Evolutionary conservation across 768 basidiomycete species (phyloP), one percentile per base, ranked within the genome.

Genomic region (Mycena floridula): DNA sequence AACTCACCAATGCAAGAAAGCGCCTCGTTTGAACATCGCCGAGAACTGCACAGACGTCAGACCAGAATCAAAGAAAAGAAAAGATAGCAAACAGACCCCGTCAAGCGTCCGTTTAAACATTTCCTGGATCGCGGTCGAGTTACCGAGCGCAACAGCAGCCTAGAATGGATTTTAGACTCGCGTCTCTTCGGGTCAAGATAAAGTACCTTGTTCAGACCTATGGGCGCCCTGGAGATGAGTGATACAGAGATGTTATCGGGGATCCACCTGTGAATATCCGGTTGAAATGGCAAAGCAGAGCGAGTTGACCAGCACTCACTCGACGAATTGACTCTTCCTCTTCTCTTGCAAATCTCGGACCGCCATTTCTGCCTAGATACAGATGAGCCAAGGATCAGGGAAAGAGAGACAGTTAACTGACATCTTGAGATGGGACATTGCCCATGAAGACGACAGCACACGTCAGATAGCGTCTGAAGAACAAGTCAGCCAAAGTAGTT

Each of bases 241-340:
- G 88, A 85, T 15, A 89, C 81, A 0, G 89, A 91, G 7, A 92
- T 83, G 50, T 92, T 91, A 62, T 91, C 90, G 6, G 89, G 89
- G 52, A 92, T 90, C 90, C 89, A 90, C 53, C 85, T 88, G 44
- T 7, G 7, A 24, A 8, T n/a, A n/a, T n/a, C n/a, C n/a, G n/a
- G n/a, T n/a, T n/a, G n/a, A n/a, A n/a, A n/a, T n/a, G n/a, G n/a
- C n/a, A n/a, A n/a, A 44, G 7, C 7, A 24, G 6, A 22, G n/a
- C 8, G 15, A 25, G 12, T 15, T 13, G 21, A 20, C 15, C 21
- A 38, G 28, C 6, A 65, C 81, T 47, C 60, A 90, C 85, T 92
- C 89, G 13, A 91, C 89, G 51, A 92, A 92, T 30, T 77, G 73
- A 41, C 66, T 60, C 4, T 85, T 84, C 50, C 86, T 82, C 64